phyloP scores from a whole-genome alignment of 2,329 filamentous ascomycete species.

The Neopestalotiopsis sp. region DNA sequence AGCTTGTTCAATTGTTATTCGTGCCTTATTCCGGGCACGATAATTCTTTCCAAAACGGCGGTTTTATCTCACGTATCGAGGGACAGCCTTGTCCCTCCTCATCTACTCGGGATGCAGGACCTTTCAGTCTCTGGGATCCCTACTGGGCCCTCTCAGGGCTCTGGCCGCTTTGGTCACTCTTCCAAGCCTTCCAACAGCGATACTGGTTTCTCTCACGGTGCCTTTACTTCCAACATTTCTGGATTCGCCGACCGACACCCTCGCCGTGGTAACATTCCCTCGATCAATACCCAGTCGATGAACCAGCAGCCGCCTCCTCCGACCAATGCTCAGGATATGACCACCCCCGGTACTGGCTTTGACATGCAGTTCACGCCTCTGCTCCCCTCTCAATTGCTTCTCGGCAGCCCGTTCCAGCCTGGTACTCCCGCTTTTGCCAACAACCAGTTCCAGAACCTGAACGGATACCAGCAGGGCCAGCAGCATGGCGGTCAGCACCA shows the following conservation, averaged over 20 bases:
- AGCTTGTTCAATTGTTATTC: slow-evolving; percentile 35
- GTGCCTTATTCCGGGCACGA: slow-evolving; percentile 56
- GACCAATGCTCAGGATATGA: slow-evolving; percentile 73
- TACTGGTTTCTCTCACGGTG: slow-evolving; percentile 90
- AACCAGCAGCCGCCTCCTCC: slow-evolving; percentile 45
- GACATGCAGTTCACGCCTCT: slow-evolving; percentile 99
- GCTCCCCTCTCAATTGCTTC: slow-evolving; percentile 89
- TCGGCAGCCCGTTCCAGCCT: slow-evolving; percentile 96
- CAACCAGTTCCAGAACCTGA: slow-evolving; percentile 87
- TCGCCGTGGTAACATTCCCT: slow-evolving; percentile 83
- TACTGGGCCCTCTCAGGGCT: slow-evolving; percentile 59
- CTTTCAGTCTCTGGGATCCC: slow-evolving; percentile 69
- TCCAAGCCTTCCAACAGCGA: slow-evolving; percentile 84
- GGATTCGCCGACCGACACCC: slow-evolving; percentile 88
- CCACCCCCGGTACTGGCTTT: slow-evolving; percentile 85
- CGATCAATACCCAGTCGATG: slow-evolving; percentile 85
- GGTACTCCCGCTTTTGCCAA: slow-evolving; percentile 91
- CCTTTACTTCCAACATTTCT: slow-evolving; percentile 84
- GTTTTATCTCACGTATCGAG: slow-evolving; percentile 76
- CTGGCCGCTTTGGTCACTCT: slow-evolving; percentile 71
- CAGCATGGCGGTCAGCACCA: slow-evolving; percentile 47
- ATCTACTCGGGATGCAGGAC: slow-evolving; percentile 91
- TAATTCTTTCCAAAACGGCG: slow-evolving; percentile 75
- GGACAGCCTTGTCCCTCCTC: slow-evolving; percentile 87
- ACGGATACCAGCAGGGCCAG: slow-evolving; percentile 71